A percentile compares a stretch with the other conserved stretches of the same genome.
These are phyloP conservation scores for Ocimum tenuiflorum DNA, from an alignment of 257 asterid genomes.

Conservation along the genomic window DNA sequence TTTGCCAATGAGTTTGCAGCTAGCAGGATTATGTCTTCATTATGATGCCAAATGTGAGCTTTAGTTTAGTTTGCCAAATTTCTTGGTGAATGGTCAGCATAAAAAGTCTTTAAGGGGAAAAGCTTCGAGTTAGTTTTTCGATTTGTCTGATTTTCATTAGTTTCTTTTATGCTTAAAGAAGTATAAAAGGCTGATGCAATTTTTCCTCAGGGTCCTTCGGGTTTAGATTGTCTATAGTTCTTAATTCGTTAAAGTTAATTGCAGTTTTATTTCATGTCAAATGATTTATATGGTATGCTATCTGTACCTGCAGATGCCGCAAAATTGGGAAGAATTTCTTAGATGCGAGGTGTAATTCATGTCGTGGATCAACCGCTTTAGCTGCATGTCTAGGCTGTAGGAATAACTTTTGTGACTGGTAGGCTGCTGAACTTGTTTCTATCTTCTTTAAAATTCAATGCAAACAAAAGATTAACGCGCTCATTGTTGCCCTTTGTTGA, in stretches of 20 bases:
- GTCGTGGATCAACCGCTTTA: conserved; percentile 51
- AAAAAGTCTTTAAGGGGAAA: neutral
- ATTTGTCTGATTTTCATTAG: no score
- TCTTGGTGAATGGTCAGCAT: neutral
- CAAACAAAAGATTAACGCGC: neutral
- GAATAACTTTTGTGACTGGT: conserved; percentile 75
- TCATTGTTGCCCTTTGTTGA: neutral
- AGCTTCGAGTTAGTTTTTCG: no score
- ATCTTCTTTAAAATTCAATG: neutral
- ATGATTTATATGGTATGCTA: neutral
- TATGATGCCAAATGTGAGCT: neutral
- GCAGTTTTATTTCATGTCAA: neutral
- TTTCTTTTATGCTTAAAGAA: no score
- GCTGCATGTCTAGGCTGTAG: conserved; percentile 68
- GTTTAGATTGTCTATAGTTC: no score
- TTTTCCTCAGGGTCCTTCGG: no score
- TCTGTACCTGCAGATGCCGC: conserved; percentile 49
- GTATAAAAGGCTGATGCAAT: no score
- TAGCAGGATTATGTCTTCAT: neutral
- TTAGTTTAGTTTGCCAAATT: neutral
- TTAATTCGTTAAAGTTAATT: no score
- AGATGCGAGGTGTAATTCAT: conserved; percentile 60
- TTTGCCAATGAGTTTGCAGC: neutral
- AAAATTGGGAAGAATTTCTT: conserved; percentile 46
- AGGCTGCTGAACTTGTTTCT: conserved; percentile 4